Evolutionary conservation across 1,284 basidiomycete genomes (phyloP), one percentile per base, ranked within the genome.

Genomic region (Sporisorium iseilematis-ciliati): DNA sequence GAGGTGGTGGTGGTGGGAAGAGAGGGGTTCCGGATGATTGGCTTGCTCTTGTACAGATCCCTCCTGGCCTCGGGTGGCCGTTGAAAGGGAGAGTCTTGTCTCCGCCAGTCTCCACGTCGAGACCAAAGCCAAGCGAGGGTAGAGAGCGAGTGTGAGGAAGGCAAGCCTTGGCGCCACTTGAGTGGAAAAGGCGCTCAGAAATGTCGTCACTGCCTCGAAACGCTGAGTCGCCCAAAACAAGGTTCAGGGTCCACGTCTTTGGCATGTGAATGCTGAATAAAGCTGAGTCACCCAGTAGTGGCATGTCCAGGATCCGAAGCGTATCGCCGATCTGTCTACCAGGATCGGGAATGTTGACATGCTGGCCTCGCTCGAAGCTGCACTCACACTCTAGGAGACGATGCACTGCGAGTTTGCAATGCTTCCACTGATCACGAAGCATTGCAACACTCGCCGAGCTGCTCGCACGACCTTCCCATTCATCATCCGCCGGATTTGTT

Each of bases 181-280:
- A 20, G 41, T 26, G 26, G 14, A 46, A 52, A 21, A 23, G 20
- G 40, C 11, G 33, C 11, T 14, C 11, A 38, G 35, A 42, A 51
- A 58, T 58, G 64, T 60, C 66, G 60, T 69, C 66, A 69, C 64
- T n/a, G 54, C 57, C 45, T 38, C 49, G 41, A 51, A 42, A 51
- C n/a, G 41, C 33, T 54, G 26, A 57, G 63, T 40, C 43, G 57
- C 31, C 46, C 20, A 31, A 38, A 38, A 38, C 14, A 38, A 38
- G 35, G 26, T n/a, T 20, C 45, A 50, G 50, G 38, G 54, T 25
- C 33, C 21, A 50, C 20, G 23, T n/a, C 7, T 56, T 41, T 50
- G 56, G 65, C 70, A 73, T 51, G 64, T 64, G 56, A 64, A 52
- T 65, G 70, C 59, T 73, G 70, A 73, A 51, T 73, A 56, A 73